These are phyloP conservation scores for Plantago major DNA, from an alignment of 257 asterid species.

Conservation along the genomic window DNA sequence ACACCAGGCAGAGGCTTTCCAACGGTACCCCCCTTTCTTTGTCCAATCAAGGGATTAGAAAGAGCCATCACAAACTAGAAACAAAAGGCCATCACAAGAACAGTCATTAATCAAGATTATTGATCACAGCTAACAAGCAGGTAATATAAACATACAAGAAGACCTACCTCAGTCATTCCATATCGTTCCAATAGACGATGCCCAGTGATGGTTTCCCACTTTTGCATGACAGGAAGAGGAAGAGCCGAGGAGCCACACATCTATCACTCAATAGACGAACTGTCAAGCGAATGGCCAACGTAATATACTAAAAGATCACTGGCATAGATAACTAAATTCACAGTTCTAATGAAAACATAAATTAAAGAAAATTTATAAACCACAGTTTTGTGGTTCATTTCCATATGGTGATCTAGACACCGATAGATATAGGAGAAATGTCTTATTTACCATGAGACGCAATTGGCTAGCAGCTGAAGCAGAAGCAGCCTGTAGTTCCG, in stretches of 20 bases:
- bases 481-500: constrained; percentile 56
- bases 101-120: constrained; percentile 4
- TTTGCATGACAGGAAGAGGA: constrained; percentile 95
- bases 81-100: constrained; percentile 16
- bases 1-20: constrained; percentile 92
- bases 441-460: constrained; percentile 82
- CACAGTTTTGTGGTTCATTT: background rate
- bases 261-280: constrained; percentile 34
- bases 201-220: constrained; percentile 88
- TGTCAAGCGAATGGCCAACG: constrained; percentile 7
- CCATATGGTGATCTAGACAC: too few relatives aligned
- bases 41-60: constrained; percentile 79
- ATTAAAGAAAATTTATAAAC: background rate
- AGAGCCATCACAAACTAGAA: constrained; percentile 89
- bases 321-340: background rate
- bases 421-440: constrained; percentile 8
- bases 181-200: constrained; percentile 86
- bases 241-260: constrained; percentile 99
- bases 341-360: background rate
- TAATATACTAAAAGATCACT: background rate
- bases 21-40: constrained; percentile 90
- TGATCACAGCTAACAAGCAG: background rate
- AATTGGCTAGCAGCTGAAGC: constrained; percentile 73
- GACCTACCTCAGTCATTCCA: constrained; percentile 93
- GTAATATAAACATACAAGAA: constrained; percentile 13